Base-by-base conservation (phyloP, 176 grass and related monocot species). In the Hsuehochloa calcarea region DNA sequence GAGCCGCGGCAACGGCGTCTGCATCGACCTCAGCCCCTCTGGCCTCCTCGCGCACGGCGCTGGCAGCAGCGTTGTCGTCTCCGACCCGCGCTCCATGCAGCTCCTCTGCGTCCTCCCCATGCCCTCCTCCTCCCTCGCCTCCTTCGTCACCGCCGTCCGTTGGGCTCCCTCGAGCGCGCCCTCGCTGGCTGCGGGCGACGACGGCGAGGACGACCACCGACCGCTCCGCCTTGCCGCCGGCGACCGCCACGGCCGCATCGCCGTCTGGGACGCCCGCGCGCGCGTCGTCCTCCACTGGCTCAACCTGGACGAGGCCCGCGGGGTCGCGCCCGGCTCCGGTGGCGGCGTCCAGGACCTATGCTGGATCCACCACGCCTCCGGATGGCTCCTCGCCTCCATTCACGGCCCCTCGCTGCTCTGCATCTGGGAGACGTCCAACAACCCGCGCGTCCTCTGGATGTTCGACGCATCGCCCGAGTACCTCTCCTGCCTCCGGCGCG, bases 81-180 rank as follows among this genome's bases (percentile, higher is more conserved):
- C 86, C 15, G 96, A 98, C 72, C 91, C 96, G 81, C 93, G 91
- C 40, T 95, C 96, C 80, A 95, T 98, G 91, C 96, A 95, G 84
- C 89, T 95, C 25, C 43, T 98, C 74, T 95, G 84, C 84, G 93
- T 95, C 47, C 85, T 98, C 54, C 89, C 96, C 80, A 98, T 98
- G 96, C 96, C 96, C 1, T 78, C 93, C 14, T 16, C 85, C 74
- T 44, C 92, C 10, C 55, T 85, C 85, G 86, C 90, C 54, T 86
- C 92, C 85, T 87, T 92, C 85, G 83, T 90, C 85, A 82, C 88
- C 84, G 65, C 85, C 71, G 70, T 84, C 74, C 84, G 76, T 66
- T 80, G 87, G 84, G 87, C 55, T 55, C 73, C 84, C 37, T 45
- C 51, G 56, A 85, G 31, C 49, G 7, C 51, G 39, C 67, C 46